Evolutionary conservation across 1,284 basidiomycete genomes (phyloP).

Genomic region (Meira nashicola): DNA sequence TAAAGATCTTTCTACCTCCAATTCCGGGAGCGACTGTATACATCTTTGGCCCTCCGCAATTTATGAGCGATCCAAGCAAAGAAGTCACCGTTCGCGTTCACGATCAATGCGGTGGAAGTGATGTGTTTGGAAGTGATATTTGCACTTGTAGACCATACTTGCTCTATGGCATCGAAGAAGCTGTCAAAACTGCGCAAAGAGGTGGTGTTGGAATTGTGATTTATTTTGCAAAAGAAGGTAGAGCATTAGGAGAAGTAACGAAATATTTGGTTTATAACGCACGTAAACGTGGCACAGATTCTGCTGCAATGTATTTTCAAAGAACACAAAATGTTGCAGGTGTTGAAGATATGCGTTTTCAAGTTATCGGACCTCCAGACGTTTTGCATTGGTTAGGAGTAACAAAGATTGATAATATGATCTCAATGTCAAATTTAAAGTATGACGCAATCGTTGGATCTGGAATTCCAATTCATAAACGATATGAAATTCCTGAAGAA

Average conservation of each 20-base stretch:
- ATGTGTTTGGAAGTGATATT: conserved; percentile 81
- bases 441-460: conserved; percentile 74
- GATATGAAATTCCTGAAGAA: conserved; percentile 46
- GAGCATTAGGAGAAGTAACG: conserved; percentile 77
- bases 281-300: conserved; percentile 87
- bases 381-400: conserved; percentile 60
- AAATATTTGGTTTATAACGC: conserved; percentile 72
- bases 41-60: conserved; percentile 63
- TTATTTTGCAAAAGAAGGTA: conserved; percentile 67
- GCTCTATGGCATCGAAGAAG: conserved; percentile 87
- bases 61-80: conserved; percentile 54
- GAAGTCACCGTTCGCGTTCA: conserved; percentile 87
- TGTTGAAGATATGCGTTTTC: conserved; percentile 62
- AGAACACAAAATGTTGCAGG: conserved; percentile 88
- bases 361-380: conserved; percentile 80
- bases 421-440: conserved; percentile 89
- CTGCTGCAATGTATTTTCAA: conserved; percentile 88
- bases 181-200: conserved; percentile 75
- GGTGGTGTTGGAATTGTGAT: conserved; percentile 87
- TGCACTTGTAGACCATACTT: conserved; percentile 89
- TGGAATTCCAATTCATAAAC: conserved; percentile 72
- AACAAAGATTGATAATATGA: conserved; percentile 39
- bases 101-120: conserved; percentile 79
- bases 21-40: conserved; percentile 89
- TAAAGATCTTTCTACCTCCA: conserved; percentile 91